Evolutionary conservation across 2,329 filamentous ascomycete species (phyloP), one percentile per base, ranked within the genome.

Genomic region (Cercospora berteroae): DNA sequence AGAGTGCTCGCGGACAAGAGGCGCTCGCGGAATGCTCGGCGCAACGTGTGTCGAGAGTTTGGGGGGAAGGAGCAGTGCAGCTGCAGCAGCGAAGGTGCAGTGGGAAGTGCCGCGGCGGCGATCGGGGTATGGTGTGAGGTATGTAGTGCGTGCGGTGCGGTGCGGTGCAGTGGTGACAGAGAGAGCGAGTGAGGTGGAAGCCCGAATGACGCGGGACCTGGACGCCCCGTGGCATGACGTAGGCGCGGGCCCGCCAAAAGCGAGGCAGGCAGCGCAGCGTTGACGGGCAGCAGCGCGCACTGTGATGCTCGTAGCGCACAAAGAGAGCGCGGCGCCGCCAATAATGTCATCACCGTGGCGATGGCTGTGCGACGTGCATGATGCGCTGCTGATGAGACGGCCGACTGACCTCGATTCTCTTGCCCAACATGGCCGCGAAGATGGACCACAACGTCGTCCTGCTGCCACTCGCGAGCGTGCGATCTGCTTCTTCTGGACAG

Each of bases 361-460:
- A 56, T 20, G 52, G 12, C 27, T 31, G 52, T 56, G 52, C 52
- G 52, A 27, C 25, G 52, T 29, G 23, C 20, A 29, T 48, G n/a
- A 48, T 20, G 18, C 23, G 48, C 48, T 52, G 48, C 48, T 23
- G 20, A 25, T 29, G 20, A 8, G 23, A 16, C 50, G 52, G 23
- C 23, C 23, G 33, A 66, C 64, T 66, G 64, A 66, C 64, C 64
- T 66, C 64, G 56, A 66, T 62, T 50, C 23, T 66, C 59, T 58
- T 62, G 50, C 59, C 59, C 29, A 65, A 42, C 60, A 63, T 63
- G 36, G 36, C 36, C 36, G 36, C 36, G 13, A 39, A 39, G 36
- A 39, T 39, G 36, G 36, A 39, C 5, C 16, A 2, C 13, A 7
- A 39, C 36, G 36, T 39, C 36, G 36, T 39, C 8, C 13, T 39